Evolutionary conservation across 768 basidiomycete genomes (phyloP).

Genomic region (Hypholoma sublateritium): DNA sequence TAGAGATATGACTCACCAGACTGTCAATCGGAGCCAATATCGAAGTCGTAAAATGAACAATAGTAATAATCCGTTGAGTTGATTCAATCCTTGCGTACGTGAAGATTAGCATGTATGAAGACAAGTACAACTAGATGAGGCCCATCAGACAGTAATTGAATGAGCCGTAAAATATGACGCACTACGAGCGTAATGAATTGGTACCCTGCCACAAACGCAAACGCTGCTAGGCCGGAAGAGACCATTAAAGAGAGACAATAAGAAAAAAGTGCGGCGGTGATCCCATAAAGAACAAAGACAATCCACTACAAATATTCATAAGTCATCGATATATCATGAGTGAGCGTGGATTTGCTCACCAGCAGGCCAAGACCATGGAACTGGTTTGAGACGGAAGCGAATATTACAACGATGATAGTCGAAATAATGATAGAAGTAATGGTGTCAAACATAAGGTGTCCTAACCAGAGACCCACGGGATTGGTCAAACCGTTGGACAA

Average conservation of each 20-base stretch:
- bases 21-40: slow-evolving; percentile 21
- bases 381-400: slow-evolving; percentile 53
- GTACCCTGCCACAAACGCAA: slow-evolving; percentile 70
- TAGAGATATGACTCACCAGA: slow-evolving; percentile 9
- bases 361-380: slow-evolving; percentile 71
- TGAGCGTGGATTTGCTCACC: slow-evolving; percentile 28
- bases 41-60: slow-evolving; percentile 17
- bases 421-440: slow-evolving; percentile 57
- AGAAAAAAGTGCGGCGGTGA: slow-evolving; percentile 65
- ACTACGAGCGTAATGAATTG: slow-evolving; percentile 73
- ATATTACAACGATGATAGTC: slow-evolving; percentile 63
- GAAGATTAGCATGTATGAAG: slow-evolving; percentile 16
- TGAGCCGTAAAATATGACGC: slow-evolving; percentile 25
- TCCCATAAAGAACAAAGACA: slow-evolving; percentile 56
- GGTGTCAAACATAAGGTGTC: slow-evolving; percentile 75
- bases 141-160: background rate
- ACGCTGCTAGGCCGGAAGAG: slow-evolving; percentile 67
- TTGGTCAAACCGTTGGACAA: slow-evolving; percentile 73
- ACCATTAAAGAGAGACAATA: slow-evolving; percentile 64
- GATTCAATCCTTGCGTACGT: slow-evolving; percentile 11
- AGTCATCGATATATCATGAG: background rate
- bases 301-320: background rate
- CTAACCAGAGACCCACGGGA: slow-evolving; percentile 73
- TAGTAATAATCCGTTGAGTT: slow-evolving; percentile 12
- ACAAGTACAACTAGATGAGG: slow-evolving; percentile 28